These are phyloP conservation scores for Helichrysum umbraculigerum DNA, from an alignment of 129 eudicot genomes.

Conservation along the genomic window DNA sequence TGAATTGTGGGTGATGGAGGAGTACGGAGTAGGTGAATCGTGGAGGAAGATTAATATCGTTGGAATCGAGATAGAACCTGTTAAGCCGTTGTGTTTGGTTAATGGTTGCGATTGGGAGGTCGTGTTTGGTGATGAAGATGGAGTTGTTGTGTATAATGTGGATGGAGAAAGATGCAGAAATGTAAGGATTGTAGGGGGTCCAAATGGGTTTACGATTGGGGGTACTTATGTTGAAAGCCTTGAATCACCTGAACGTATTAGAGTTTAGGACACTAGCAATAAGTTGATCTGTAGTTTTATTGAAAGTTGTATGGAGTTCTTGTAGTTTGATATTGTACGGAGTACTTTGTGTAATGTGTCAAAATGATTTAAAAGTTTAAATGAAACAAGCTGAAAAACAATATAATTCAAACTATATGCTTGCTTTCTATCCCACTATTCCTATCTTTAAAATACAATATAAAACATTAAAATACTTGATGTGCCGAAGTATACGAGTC, in stretches of 20 bases:
- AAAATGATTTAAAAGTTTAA: too few species aligned
- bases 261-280: too few species aligned
- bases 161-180: slow-evolving; percentile 21
- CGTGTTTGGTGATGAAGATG: slow-evolving; percentile 30
- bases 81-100: slow-evolving; percentile 32
- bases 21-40: slow-evolving; percentile 44
- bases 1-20: slow-evolving; percentile 66
- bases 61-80: slow-evolving; percentile 17
- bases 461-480: too few species aligned
- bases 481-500: too few species aligned
- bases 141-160: slow-evolving; percentile 31
- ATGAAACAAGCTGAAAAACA: too few species aligned
- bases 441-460: too few species aligned
- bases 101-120: slow-evolving; percentile 29
- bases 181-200: slow-evolving; percentile 30
- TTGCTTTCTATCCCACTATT: too few species aligned
- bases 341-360: too few species aligned
- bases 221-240: slow-evolving; percentile 42
- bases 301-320: too few species aligned
- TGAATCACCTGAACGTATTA: slow-evolving; percentile 3
- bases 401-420: too few species aligned
- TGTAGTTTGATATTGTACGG: too few species aligned
- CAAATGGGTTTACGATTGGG: slow-evolving; percentile 21
- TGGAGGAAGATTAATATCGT: slow-evolving; percentile 45
- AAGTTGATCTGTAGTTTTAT: too few species aligned